A percentile compares a stretch with the other conserved stretches of the same genome.
These are phyloP conservation scores for Penicillium sp. DNA, from an alignment of 2,329 filamentous ascomycete species.

Conservation along the genomic window DNA sequence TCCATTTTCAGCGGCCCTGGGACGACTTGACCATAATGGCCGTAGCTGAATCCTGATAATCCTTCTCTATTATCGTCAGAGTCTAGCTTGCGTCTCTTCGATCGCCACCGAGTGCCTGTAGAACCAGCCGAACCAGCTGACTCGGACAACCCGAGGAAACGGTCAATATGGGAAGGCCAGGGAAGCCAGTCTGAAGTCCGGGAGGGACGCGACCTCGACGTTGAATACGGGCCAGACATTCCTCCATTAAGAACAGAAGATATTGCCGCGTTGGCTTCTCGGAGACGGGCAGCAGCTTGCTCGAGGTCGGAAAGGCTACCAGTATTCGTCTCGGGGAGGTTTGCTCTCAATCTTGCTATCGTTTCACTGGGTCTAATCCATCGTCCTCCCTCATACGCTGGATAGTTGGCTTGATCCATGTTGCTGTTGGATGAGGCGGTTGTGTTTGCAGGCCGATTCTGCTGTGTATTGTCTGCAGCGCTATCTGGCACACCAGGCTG, in stretches of 20 bases:
- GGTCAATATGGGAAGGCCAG: constrained; percentile 1
- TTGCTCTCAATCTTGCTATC: constrained; percentile 16
- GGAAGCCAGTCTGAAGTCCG: neutral
- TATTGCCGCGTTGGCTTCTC: constrained; percentile 20
- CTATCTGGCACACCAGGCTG: neutral
- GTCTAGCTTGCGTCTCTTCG: constrained; percentile 69
- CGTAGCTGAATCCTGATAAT: constrained; percentile 67
- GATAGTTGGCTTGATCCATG: constrained; percentile 14
- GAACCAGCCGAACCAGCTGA: constrained; percentile 19
- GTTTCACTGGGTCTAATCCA: constrained; percentile 24
- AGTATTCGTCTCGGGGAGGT: constrained; percentile 7
- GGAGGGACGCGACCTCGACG: constrained; percentile 10
- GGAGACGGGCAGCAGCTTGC: constrained; percentile 17
- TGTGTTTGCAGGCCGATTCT: constrained; percentile 4
- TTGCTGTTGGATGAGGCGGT: neutral
- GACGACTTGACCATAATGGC: constrained; percentile 81
- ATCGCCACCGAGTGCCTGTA: constrained; percentile 43
- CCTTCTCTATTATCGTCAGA: constrained; percentile 52
- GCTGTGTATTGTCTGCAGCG: constrained; percentile 5
- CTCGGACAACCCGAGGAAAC: constrained; percentile 1
- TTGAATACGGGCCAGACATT: constrained; percentile 23
- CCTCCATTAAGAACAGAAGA: constrained; percentile 24
- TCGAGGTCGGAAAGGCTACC: constrained; percentile 11
- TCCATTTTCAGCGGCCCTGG: constrained; percentile 80
- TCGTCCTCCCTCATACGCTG: constrained; percentile 17